Evolutionary conservation across 768 basidiomycete species (phyloP), one percentile per base, ranked within the genome.

Genomic region (Pleurotus citrinopileatus): DNA sequence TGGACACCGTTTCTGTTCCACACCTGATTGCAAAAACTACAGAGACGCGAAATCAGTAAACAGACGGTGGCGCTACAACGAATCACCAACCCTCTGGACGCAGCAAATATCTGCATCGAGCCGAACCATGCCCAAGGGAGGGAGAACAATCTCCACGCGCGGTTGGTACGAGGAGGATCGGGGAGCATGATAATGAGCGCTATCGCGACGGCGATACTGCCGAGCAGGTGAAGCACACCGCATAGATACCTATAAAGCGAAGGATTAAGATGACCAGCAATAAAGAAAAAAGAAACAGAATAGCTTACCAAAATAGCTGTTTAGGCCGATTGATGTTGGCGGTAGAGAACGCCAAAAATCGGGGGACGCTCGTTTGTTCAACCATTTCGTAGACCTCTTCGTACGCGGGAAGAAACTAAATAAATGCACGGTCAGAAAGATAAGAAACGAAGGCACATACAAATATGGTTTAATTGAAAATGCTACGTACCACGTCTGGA

Each of bases 281-380:
- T 15, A 25, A 2, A 22, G 26, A 23, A 34, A 25, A 23, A 19
- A 15, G 28, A 37, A 7, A 45, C 26, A 20, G 19, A 15, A 2
- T 28, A 22, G 34, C 44, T 45, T 60, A 75, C 73, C 67, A 71
- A 54, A 65, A 67, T 9, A 70, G 34, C 58, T 70, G 69, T 57
- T 70, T 72, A 17, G 68, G 66, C 10, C 64, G 48, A 60, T 73
- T 73, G 50, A 72, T 67, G 55, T 74, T 72, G 1, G 67, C 57
- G n/a, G 62, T 64, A 40, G 70, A 59, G 19, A 48, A 34, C 3
- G 61, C 56, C 40, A 76, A 65, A 56, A 73, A 76, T 20, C 60
- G 54, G 6, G 68, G 69, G 27, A 73, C 57, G 44, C 64, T 67
- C 20, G 51, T 44, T 9, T 37, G 60, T 55, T 71, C 70, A 3